Evolutionary conservation across 139 green algal species (phyloP).

Genomic region (Edaphochlamys debaryana): DNA sequence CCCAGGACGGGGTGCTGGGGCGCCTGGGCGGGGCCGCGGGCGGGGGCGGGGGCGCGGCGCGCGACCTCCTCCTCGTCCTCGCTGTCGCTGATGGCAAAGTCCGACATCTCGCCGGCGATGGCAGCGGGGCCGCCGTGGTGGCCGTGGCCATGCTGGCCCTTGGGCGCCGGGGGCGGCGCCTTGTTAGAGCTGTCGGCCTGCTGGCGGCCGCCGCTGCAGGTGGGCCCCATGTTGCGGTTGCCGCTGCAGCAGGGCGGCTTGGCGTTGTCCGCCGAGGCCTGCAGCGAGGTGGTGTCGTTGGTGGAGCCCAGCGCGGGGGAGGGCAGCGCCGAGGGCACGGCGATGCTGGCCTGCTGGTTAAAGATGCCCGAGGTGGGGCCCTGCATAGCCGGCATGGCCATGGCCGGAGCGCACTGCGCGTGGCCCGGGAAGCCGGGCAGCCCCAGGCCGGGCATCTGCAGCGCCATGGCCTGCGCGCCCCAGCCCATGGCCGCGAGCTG

Average conservation of each 20-base stretch:
- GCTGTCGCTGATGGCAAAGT: conserved; percentile 31
- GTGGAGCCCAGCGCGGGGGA: conserved; percentile 16
- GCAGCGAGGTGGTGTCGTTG: conserved; percentile 24
- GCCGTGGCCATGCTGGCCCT: background rate
- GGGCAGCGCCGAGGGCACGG: conserved; percentile 12
- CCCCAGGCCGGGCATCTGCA: conserved; percentile 14
- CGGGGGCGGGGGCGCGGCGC: background rate
- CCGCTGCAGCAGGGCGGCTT: conserved; percentile 34
- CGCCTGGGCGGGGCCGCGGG: background rate
- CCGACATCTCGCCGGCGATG: conserved; percentile 6
- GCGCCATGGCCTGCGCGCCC: conserved; percentile 19
- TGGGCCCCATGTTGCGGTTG: background rate
- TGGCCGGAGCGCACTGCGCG: conserved; percentile 14
- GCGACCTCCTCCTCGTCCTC: conserved; percentile 26
- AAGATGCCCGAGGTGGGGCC: conserved; percentile 6
- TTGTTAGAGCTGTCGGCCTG: conserved; percentile 42
- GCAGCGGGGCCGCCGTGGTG: background rate
- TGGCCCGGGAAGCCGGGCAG: background rate
- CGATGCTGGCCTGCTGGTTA: conserved; percentile 27
- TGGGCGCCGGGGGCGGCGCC: background rate
- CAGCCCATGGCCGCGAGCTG: conserved; percentile 6
- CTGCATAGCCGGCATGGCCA: background rate
- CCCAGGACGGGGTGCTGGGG: background rate
- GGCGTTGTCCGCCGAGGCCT: conserved; percentile 30
- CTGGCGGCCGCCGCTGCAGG: conserved; percentile 35